Percentiles rank a stretch among this genome's conserved stretches.
phyloP scores from a whole-genome alignment of 805 yeast species.

The Blastobotrys parvus region DNA sequence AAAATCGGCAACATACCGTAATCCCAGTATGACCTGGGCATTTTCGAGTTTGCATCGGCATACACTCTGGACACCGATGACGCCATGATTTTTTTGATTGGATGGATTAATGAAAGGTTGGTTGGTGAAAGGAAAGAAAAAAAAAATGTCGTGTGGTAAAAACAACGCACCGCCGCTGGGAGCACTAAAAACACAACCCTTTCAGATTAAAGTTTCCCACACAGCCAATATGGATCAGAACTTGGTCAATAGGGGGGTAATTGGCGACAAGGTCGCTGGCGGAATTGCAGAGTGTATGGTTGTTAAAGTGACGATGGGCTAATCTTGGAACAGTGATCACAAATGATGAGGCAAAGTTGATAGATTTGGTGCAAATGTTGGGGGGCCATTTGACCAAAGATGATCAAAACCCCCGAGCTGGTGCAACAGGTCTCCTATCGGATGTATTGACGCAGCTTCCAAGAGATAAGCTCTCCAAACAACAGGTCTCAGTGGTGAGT shows the following conservation, averaged over 20 bases:
- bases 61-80: slow-evolving; percentile 65
- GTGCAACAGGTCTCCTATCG: slow-evolving; percentile 38
- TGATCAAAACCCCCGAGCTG: slow-evolving; percentile 39
- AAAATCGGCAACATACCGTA: slow-evolving; percentile 31
- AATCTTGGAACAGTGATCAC: slow-evolving; percentile 17
- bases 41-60: slow-evolving; percentile 64
- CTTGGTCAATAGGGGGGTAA: slow-evolving; percentile 23
- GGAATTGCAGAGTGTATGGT: too few species aligned
- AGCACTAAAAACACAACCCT: too few species aligned
- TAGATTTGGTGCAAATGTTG: slow-evolving; percentile 47
- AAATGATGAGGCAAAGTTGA: slow-evolving; percentile 28
- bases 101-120: too few species aligned
- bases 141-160: too few species aligned
- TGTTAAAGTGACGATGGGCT: slow-evolving; percentile 3
- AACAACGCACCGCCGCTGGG: too few species aligned
- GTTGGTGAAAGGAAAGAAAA: too few species aligned
- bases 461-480: slow-evolving; percentile 27
- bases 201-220: neutral
- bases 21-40: slow-evolving; percentile 84
- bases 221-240: slow-evolving; percentile 14
- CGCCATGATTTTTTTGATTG: too few species aligned
- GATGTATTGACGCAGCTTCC: slow-evolving; percentile 29
- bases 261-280: too few species aligned
- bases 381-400: slow-evolving; percentile 60
- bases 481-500: slow-evolving; percentile 27